A percentile compares a stretch with the other conserved stretches of the same genome.
phyloP scores from a whole-genome alignment of 306 rosid species.

The Arachis stenosperma region DNA sequence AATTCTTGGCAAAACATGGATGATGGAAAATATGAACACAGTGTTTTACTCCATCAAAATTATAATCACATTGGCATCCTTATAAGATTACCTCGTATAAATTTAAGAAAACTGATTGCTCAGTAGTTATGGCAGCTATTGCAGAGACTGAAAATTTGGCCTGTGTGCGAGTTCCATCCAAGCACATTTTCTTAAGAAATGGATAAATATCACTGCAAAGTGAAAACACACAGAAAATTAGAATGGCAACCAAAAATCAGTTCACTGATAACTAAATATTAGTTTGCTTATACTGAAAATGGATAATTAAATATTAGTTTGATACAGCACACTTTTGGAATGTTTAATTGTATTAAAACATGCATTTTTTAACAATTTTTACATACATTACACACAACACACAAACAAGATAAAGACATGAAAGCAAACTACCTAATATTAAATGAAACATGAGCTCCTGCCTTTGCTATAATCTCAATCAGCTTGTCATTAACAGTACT shows the following conservation, averaged over 20 bases:
- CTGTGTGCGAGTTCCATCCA: conserved; percentile 77
- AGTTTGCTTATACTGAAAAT: conserved; percentile 9
- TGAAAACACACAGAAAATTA: conserved; percentile 24
- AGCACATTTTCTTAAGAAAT: conserved; percentile 61
- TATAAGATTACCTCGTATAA: conserved; percentile 65
- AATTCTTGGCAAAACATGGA: neutral
- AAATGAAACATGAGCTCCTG: conserved; percentile 62
- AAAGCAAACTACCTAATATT: conserved; percentile 64
- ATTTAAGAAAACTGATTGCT: conserved; percentile 51
- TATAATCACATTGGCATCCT: conserved; percentile 20
- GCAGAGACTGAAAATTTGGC: conserved; percentile 80
- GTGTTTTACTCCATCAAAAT: conserved; percentile 22
- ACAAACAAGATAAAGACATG: conserved; percentile 7
- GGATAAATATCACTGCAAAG: conserved; percentile 73
- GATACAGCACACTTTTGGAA: conserved; percentile 18
- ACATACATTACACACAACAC: neutral
- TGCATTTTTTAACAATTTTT: conserved; percentile 3
- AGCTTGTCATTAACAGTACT: conserved; percentile 60
- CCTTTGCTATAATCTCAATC: conserved; percentile 73
- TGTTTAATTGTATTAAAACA: conserved; percentile 22
- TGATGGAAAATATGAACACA: neutral
- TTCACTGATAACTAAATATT: conserved; percentile 9
- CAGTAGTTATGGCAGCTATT: conserved; percentile 63
- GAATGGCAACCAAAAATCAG: conserved; percentile 22
- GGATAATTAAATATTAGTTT: neutral